phyloP scores from a whole-genome alignment of 495 filamentous ascomycete species.

The Cladorrhinum samala region DNA sequence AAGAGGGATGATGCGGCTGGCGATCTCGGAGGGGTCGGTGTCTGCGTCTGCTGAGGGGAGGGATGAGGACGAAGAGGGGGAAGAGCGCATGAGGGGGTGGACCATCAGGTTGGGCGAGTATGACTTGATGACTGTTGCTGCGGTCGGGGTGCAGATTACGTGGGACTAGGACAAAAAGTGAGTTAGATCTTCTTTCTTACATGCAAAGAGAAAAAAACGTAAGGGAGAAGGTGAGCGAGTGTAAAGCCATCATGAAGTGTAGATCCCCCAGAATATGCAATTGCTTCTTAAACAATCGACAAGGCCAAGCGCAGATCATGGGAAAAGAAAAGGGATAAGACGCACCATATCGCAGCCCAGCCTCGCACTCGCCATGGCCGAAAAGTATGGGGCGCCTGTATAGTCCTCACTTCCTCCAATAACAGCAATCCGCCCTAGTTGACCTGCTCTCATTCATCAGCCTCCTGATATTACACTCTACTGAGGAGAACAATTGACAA shows the following conservation, averaged over 20 bases:
- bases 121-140: conserved; percentile 85
- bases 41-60: conserved; percentile 30
- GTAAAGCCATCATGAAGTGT: no score
- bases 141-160: conserved; percentile 89
- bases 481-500: not conserved
- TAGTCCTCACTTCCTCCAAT: conserved; percentile 96
- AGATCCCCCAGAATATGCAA: not conserved
- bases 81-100: conserved; percentile 87
- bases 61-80: conserved; percentile 36
- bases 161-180: conserved; percentile 61
- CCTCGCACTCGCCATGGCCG: conserved; percentile 88
- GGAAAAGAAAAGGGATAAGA: conserved; percentile 4
- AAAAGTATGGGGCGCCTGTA: conserved; percentile 96
- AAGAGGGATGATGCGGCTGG: conserved; percentile 69
- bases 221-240: no score
- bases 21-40: conserved; percentile 51
- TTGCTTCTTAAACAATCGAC: not conserved
- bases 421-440: conserved; percentile 86
- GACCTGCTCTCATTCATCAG: conserved; percentile 44
- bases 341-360: conserved; percentile 79
- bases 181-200: no score
- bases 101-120: conserved; percentile 99
- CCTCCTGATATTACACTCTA: not conserved
- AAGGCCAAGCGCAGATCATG: no score
- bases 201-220: no score